Evolutionary conservation across 257 asterid genomes (phyloP).

Genomic region (Paulownia fortunei): DNA sequence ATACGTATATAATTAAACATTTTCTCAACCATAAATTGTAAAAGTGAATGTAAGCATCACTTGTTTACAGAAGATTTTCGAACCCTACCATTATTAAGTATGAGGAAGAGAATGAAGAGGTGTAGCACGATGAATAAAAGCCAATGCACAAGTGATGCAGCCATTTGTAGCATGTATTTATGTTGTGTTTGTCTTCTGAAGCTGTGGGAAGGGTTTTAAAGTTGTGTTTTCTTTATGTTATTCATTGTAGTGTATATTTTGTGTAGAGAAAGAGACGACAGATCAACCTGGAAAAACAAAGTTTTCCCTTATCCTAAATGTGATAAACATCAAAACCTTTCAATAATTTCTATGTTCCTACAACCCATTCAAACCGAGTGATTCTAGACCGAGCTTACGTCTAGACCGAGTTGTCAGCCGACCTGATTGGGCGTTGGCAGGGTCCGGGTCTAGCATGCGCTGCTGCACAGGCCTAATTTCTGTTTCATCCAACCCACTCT

Average conservation of each 20-base stretch:
- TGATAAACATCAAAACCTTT: neutral
- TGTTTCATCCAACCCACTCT: too few species aligned
- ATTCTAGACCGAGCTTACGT: too few species aligned
- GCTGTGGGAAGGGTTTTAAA: too few species aligned
- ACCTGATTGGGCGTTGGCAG: too few species aligned
- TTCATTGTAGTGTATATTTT: neutral
- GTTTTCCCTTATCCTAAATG: neutral
- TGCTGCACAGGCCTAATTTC: too few species aligned
- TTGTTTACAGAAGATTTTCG: neutral
- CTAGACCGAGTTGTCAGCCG: too few species aligned
- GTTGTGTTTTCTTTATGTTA: too few species aligned
- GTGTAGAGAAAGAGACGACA: neutral
- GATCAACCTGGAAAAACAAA: neutral
- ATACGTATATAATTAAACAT: neutral
- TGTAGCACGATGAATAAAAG: neutral
- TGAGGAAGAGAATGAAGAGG: conserved; percentile 2
- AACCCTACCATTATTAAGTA: neutral
- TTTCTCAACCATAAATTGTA: neutral
- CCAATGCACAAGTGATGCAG: neutral
- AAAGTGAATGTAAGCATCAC: too few species aligned
- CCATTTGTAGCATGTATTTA: conserved; percentile 1
- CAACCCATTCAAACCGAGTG: neutral
- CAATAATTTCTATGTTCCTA: neutral
- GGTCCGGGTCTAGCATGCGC: too few species aligned
- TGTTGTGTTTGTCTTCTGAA: neutral